Evolutionary conservation across 257 asterid genomes (phyloP).

Genomic region (Verbascum thapsus): DNA sequence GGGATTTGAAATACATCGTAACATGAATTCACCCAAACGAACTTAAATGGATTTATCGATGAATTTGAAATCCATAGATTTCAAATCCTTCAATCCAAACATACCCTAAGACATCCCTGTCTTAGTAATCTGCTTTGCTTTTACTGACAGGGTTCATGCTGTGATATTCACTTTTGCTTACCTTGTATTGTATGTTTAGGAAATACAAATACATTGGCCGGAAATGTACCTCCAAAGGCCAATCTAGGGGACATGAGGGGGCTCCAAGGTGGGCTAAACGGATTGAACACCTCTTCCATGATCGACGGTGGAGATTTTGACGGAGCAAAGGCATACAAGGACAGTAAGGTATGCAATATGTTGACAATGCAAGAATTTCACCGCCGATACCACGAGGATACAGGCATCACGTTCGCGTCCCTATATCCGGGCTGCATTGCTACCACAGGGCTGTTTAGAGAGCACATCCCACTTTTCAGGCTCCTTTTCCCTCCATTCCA

Average conservation of each 20-base stretch:
- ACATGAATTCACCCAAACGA: no score
- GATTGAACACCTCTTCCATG: conserved; percentile 79
- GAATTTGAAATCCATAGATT: no score
- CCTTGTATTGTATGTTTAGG: conserved; percentile 40
- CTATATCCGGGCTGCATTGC: conserved; percentile 98
- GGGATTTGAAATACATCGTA: no score
- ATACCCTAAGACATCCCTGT: no score
- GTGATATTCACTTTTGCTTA: background rate
- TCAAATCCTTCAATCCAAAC: no score
- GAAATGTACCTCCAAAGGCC: conserved; percentile 96
- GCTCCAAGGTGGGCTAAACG: conserved; percentile 72
- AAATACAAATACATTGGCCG: conserved; percentile 89
- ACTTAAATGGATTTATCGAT: no score
- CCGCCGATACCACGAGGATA: conserved; percentile 83
- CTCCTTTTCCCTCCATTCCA: conserved; percentile 89
- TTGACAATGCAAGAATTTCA: conserved; percentile 95
- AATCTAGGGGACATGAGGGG: conserved; percentile 89
- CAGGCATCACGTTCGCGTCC: conserved; percentile 84
- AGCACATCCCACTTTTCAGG: conserved; percentile 87
- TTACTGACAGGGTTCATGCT: no score
- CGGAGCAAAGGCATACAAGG: conserved; percentile 98
- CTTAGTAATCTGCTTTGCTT: no score
- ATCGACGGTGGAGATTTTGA: conserved; percentile 88
- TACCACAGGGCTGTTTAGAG: conserved; percentile 87
- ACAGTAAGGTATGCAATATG: conserved; percentile 98